Evolutionary conservation across 768 basidiomycete species (phyloP).

Genomic region (Russula dissimulans): DNA sequence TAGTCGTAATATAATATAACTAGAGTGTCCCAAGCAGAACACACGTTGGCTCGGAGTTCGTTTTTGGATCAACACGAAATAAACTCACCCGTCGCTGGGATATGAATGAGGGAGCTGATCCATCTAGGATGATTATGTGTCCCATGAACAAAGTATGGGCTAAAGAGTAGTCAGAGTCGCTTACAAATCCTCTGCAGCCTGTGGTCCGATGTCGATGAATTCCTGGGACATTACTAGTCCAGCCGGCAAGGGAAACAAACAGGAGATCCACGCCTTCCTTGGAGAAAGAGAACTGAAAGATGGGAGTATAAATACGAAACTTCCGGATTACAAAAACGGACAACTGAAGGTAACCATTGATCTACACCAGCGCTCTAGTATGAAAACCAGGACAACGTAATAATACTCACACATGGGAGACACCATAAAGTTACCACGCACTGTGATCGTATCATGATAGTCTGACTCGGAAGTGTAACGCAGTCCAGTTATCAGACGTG

Average conservation of each 20-base stretch:
- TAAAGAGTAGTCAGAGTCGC: neutral
- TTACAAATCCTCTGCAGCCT: neutral
- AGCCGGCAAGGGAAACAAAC: neutral
- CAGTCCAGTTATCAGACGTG: too few relatives aligned
- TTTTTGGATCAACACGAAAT: neutral
- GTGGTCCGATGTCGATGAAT: neutral
- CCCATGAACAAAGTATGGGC: neutral
- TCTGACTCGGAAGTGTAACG: too few relatives aligned
- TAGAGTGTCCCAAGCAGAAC: neutral
- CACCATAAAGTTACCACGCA: too few relatives aligned
- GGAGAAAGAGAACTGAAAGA: neutral
- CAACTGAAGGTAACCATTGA: too few relatives aligned
- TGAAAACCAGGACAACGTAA: neutral
- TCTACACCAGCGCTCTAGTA: too few relatives aligned
- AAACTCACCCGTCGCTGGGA: slow-evolving; percentile 1
- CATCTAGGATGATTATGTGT: neutral
- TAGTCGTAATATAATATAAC: slow-evolving; percentile 27
- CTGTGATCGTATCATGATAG: too few relatives aligned
- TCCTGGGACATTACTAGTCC: neutral
- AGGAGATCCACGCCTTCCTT: neutral
- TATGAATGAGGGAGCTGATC: neutral
- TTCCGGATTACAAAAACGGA: neutral
- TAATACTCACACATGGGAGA: too few relatives aligned
- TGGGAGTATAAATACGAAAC: neutral
- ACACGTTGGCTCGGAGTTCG: neutral